Evolutionary conservation across 495 filamentous ascomycete species (phyloP), one percentile per base, ranked within the genome.

Genomic region (Penicillium paxilli): DNA sequence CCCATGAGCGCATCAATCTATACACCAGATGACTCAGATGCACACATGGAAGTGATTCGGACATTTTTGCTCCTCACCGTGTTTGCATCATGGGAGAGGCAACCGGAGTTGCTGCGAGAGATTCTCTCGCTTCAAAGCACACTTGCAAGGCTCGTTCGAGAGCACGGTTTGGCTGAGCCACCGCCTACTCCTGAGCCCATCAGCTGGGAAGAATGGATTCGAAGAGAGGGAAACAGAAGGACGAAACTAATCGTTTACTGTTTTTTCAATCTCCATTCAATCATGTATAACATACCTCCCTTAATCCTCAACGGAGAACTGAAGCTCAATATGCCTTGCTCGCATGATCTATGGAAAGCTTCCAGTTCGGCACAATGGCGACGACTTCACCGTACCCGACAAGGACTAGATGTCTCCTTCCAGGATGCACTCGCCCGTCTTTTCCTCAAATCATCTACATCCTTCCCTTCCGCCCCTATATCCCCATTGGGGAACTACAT

Each of bases 401-500:
- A 70, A 60, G 71, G 66, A 5, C 57, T 68, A 20, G 66, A 73
- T 12, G 66, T 74, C 22, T 55, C 73, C 17, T 81, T 81, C 47
- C 79, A 77, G 53, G 76, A 80, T 25, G 75, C 76, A 14, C 77
- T 80, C 53, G 64, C 72, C 35, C 77, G 68, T 28, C 66, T 80
- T 14, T 80, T 80, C 53, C 44, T 71, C 26, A 73, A 72, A 55
- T 64, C 69, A 46, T 61, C 62, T 24, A 65, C 61, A 40, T 77
- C 81, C 50, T 70, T 67, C 14, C 74, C 77, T 12, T 77, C 76
- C 3, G 68, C 81, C 7, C 77, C 80, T 0, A 73, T 79, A 21
- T 81, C 80, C 1, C 77, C 80, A 4, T 70, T 82, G 9, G 76
- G 77, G 0, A 80, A 80, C 51, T 81, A 83, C 54, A 74, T 83